These are phyloP conservation scores for Periconia macrospinosa DNA, from an alignment of 2,329 filamentous ascomycete species.

Conservation along the genomic window DNA sequence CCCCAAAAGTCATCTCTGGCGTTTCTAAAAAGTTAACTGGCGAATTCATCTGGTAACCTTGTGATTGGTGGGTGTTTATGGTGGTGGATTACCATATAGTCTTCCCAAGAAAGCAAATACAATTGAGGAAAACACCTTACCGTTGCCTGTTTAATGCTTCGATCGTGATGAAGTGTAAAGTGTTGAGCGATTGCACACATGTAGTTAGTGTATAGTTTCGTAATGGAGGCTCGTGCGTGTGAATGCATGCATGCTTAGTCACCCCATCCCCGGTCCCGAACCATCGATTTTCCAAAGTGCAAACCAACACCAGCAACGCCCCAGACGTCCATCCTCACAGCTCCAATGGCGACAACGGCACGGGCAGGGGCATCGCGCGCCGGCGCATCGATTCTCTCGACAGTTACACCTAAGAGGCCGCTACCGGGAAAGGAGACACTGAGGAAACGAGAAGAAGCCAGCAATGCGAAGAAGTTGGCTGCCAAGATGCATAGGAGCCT, in stretches of 20 bases:
- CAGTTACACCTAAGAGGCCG: not conserved
- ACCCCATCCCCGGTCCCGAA: slow-evolving; percentile 7
- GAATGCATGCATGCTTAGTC: not conserved
- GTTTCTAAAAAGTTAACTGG: not conserved
- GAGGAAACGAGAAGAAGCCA: not conserved
- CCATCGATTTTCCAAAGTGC: slow-evolving; percentile 13
- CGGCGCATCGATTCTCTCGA: not conserved
- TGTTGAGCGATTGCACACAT: not conserved
- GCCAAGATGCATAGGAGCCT: slow-evolving; percentile 12
- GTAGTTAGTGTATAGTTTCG: too few species aligned
- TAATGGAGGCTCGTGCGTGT: not conserved
- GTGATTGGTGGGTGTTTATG: not conserved
- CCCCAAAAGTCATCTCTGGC: slow-evolving; percentile 5
- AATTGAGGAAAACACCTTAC: not conserved
- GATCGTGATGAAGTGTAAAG: not conserved
- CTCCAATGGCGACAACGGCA: slow-evolving; percentile 60
- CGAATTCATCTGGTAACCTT: too few species aligned
- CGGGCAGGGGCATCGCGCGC: slow-evolving; percentile 54
- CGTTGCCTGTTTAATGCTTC: not conserved
- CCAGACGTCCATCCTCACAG: slow-evolving; percentile 6
- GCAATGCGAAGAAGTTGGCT: slow-evolving; percentile 11
- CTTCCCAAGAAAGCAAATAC: not conserved
- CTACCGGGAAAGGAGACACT: not conserved
- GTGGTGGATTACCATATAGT: not conserved
- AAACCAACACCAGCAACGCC: slow-evolving; percentile 6